These are phyloP conservation scores for Globisporangium paroecandrum DNA, from an alignment of 352 stramenopile species.

Conservation along the genomic window DNA sequence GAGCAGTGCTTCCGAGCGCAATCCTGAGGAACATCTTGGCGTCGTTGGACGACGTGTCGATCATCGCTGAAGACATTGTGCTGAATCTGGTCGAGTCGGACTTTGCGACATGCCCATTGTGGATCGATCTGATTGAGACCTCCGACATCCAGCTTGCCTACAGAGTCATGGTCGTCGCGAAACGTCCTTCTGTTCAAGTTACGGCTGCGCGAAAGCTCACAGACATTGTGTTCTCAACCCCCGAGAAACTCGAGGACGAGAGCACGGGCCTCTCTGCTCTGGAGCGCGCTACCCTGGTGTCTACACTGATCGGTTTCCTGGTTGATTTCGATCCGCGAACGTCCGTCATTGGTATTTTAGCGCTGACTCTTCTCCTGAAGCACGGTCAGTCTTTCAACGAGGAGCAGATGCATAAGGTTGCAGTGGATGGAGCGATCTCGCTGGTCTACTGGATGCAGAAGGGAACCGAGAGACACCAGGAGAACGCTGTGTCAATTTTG, in stretches of 20 bases:
- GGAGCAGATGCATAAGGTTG: conserved; percentile 71
- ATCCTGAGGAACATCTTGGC: conserved; percentile 74
- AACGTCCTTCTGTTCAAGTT: conserved; percentile 55
- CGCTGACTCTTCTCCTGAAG: conserved; percentile 60
- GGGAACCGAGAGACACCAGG: conserved; percentile 74
- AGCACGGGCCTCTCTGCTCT: conserved; percentile 34
- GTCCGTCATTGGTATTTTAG: conserved; percentile 69
- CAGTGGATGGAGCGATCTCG: conserved; percentile 61
- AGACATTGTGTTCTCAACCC: conserved; percentile 67
- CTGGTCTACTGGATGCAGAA: conserved; percentile 86
- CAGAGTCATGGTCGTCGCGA: conserved; percentile 50
- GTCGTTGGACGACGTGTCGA: conserved; percentile 38
- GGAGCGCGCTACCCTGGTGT: conserved; percentile 61
- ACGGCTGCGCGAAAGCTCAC: conserved; percentile 70
- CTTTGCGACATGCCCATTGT: conserved; percentile 80
- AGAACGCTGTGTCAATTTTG: conserved; percentile 73
- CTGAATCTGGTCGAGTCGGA: conserved; percentile 76
- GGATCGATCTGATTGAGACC: conserved; percentile 67
- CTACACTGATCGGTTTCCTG: conserved; percentile 69
- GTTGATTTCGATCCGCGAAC: conserved; percentile 66
- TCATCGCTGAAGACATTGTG: conserved; percentile 69
- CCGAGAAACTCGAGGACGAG: conserved; percentile 55
- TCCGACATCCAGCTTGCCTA: conserved; percentile 60
- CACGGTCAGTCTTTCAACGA: conserved; percentile 49
- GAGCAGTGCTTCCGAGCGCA: conserved; percentile 37